A percentile compares a stretch with the other conserved stretches of the same genome.
Evolutionary conservation across 805 yeast genomes (phyloP).

Genomic region (Zygotorulaspora sp.): DNA sequence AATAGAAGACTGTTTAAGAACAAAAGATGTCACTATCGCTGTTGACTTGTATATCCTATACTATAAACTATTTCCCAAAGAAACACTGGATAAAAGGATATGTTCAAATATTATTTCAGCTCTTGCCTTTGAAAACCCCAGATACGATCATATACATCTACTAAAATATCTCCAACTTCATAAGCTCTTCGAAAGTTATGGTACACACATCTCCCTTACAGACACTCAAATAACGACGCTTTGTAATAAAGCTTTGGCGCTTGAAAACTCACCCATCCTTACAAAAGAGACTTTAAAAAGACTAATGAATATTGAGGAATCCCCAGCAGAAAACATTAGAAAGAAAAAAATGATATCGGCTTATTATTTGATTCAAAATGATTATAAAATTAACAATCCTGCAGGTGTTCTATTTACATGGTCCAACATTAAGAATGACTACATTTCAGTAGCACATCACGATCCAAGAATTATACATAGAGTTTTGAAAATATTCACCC

Average conservation of each 20-base stretch:
- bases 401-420: conserved; percentile 28
- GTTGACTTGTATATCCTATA: conserved; percentile 23
- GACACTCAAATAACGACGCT: conserved; percentile 18
- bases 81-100: conserved; percentile 5
- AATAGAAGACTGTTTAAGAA: conserved; percentile 15
- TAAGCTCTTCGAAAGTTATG: conserved; percentile 7
- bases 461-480: conserved; percentile 28
- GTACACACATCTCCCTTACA: conserved; percentile 6
- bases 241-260: conserved; percentile 24
- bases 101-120: conserved; percentile 17
- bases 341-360: conserved; percentile 18
- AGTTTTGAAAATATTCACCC: conserved; percentile 20
- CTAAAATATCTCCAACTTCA: conserved; percentile 15
- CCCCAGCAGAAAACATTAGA: conserved; percentile 6
- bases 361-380: conserved; percentile 21
- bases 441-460: conserved; percentile 17
- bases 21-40: conserved; percentile 21
- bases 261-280: conserved; percentile 12
- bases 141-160: conserved; percentile 18
- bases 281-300: conserved; percentile 16
- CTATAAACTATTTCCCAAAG: conserved; percentile 12
- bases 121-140: conserved; percentile 23
- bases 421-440: conserved; percentile 19
- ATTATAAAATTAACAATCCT: conserved; percentile 21
- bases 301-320: conserved; percentile 13